A percentile compares a stretch with the other conserved stretches of the same genome.
Conservation (phyloP, 2,329 filamentous ascomycete genomes). For the Trematosphaeria pertusa region DNA sequence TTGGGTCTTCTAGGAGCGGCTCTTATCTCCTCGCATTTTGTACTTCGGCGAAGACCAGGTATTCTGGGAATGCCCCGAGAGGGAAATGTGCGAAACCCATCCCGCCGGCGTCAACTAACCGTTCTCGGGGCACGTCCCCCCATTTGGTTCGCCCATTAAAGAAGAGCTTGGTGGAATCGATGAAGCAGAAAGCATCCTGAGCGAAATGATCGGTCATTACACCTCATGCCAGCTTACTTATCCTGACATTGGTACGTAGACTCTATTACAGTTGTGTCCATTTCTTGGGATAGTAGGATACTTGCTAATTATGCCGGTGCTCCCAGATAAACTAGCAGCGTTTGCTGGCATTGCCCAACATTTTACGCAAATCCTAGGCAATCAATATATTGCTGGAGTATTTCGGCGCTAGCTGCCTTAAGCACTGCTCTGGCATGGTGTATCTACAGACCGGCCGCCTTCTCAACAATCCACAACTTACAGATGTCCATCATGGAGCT, state of each 20-base stretch:
- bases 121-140: background rate
- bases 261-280: too few species aligned
- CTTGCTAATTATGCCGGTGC: too few species aligned
- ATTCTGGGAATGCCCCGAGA: constrained; percentile 15
- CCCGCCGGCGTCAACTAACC: background rate
- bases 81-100: background rate
- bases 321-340: background rate
- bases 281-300: too few species aligned
- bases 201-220: background rate
- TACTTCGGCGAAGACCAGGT: constrained; percentile 12
- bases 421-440: background rate
- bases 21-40: constrained; percentile 14
- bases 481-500: background rate
- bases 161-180: background rate
- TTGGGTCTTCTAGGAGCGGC: constrained; percentile 20
- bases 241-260: background rate
- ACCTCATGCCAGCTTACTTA: background rate
- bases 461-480: background rate
- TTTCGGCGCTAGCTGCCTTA: background rate
- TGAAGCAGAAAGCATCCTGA: background rate
- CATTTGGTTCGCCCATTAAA: background rate
- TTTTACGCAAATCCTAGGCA: background rate
- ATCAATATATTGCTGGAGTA: background rate
- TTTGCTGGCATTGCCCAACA: background rate
- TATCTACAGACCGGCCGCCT: too few species aligned